Evolutionary conservation across 2,329 filamentous ascomycete species (phyloP).

Genomic region (Penicillium sp.): DNA sequence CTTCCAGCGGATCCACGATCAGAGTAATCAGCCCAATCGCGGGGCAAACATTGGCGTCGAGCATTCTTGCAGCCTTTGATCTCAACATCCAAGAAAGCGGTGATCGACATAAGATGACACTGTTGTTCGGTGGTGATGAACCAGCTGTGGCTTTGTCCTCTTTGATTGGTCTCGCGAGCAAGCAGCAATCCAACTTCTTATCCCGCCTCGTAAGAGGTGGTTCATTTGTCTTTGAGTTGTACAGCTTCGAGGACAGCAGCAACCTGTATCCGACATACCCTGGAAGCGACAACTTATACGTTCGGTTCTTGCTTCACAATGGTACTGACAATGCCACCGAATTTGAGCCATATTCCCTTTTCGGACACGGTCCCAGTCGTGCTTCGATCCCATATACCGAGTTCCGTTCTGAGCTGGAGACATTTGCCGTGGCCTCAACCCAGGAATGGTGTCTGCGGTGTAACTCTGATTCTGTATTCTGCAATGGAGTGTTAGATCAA

Average conservation of each 20-base stretch:
- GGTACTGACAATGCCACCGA: constrained; percentile 43
- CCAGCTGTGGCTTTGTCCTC: constrained; percentile 54
- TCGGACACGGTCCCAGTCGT: constrained; percentile 36
- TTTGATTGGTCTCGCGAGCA: constrained; percentile 41
- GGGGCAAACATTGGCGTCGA: constrained; percentile 44
- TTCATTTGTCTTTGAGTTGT: constrained; percentile 55
- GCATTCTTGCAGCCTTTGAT: constrained; percentile 41
- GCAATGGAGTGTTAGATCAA: constrained; percentile 42
- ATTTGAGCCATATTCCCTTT: constrained; percentile 1
- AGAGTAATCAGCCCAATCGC: constrained; percentile 41
- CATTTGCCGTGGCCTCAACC: constrained; percentile 45
- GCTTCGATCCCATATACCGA: constrained; percentile 52
- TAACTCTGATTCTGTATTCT: constrained; percentile 51
- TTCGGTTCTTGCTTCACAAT: constrained; percentile 59
- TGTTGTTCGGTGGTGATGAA: constrained; percentile 52
- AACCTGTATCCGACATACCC: constrained; percentile 39
- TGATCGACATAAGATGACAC: constrained; percentile 43
- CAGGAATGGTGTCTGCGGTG: constrained; percentile 56
- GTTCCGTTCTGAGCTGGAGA: constrained; percentile 49
- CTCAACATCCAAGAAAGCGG: constrained; percentile 42
- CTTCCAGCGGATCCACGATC: constrained; percentile 23
- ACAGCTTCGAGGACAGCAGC: constrained; percentile 40
- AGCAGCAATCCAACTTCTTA: constrained; percentile 46
- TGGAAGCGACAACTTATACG: constrained; percentile 48
- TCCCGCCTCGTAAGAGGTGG: constrained; percentile 51